Conservation (phyloP, 805 yeast genomes). For the Soucietia sequanensis region DNA sequence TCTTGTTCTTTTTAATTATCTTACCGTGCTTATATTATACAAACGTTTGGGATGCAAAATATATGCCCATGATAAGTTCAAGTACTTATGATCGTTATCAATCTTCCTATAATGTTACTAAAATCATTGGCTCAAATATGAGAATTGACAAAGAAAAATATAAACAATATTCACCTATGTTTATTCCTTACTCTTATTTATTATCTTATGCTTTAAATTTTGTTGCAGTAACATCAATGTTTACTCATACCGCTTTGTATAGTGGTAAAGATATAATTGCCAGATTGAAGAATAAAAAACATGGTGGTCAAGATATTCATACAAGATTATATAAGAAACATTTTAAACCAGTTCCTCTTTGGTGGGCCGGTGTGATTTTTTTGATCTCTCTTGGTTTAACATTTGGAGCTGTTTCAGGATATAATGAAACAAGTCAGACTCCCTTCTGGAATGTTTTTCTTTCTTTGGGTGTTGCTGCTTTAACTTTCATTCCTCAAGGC, state of each 20-base stretch:
- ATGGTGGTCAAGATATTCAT: slow-evolving; percentile 47
- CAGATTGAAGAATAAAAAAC: slow-evolving; percentile 25
- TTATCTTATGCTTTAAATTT: slow-evolving; percentile 56
- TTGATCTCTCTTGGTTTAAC: slow-evolving; percentile 26
- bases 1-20: slow-evolving; percentile 48
- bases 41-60: slow-evolving; percentile 58
- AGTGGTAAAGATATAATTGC: slow-evolving; percentile 48
- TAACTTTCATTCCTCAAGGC: slow-evolving; percentile 42
- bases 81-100: slow-evolving; percentile 43
- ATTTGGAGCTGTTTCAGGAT: slow-evolving; percentile 35
- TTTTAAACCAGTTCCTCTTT: slow-evolving; percentile 13
- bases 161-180: slow-evolving; percentile 63
- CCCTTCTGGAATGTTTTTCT: slow-evolving; percentile 42
- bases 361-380: slow-evolving; percentile 40
- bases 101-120: slow-evolving; percentile 46
- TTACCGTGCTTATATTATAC: slow-evolving; percentile 54
- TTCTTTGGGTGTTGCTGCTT: slow-evolving; percentile 37
- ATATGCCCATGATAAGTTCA: slow-evolving; percentile 52
- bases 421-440: slow-evolving; percentile 42
- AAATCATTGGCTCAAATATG: slow-evolving; percentile 40
- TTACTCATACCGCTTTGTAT: too few species aligned
- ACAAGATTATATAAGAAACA: slow-evolving; percentile 39
- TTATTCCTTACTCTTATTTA: slow-evolving; percentile 55
- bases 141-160: slow-evolving; percentile 47
- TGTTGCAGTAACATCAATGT: too few species aligned